These are phyloP conservation scores for Diversispora eburnea DNA, from an alignment of 192 early-diverging fungal genomes.

Conservation along the genomic window DNA sequence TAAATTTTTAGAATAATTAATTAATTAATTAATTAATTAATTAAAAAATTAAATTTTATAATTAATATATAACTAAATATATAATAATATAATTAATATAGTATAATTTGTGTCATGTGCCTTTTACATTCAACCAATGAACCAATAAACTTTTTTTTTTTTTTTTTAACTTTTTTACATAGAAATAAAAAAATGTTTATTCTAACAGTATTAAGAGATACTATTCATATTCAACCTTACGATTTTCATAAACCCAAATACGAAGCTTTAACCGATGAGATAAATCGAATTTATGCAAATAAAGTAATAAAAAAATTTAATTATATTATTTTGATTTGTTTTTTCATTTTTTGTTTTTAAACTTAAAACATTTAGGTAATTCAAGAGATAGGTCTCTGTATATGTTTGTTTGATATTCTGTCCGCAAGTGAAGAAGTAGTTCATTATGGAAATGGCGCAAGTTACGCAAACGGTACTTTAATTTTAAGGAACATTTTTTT, in stretches of 20 bases:
- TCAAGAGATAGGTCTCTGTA: conserved; percentile 88
- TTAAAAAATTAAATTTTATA: too few species aligned
- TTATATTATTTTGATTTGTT: not conserved
- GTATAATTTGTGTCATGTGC: too few species aligned
- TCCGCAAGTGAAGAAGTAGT: conserved; percentile 83
- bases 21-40: too few species aligned
- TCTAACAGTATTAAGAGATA: conserved; percentile 77
- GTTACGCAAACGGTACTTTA: conserved; percentile 62
- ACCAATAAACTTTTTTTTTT: too few species aligned
- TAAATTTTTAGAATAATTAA: too few species aligned
- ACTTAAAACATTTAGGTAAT: conserved; percentile 49
- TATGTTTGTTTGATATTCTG: conserved; percentile 76
- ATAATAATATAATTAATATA: too few species aligned
- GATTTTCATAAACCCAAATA: conserved; percentile 74
- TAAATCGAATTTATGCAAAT: conserved; percentile 93
- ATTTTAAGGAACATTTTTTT: not conserved
- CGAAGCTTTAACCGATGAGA: conserved; percentile 78
- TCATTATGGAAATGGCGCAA: conserved; percentile 78
- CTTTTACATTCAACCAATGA: too few species aligned
- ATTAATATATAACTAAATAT: too few species aligned
- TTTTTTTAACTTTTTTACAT: too few species aligned
- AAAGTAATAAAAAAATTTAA: conserved; percentile 51
- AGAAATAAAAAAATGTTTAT: conserved; percentile 79
- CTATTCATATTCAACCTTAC: conserved; percentile 75
- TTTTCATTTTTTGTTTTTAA: not conserved